A percentile compares a stretch with the other conserved stretches of the same genome.
Conservation (phyloP, 2,329 filamentous ascomycete species). For the Beauveria rudraprayagi region DNA sequence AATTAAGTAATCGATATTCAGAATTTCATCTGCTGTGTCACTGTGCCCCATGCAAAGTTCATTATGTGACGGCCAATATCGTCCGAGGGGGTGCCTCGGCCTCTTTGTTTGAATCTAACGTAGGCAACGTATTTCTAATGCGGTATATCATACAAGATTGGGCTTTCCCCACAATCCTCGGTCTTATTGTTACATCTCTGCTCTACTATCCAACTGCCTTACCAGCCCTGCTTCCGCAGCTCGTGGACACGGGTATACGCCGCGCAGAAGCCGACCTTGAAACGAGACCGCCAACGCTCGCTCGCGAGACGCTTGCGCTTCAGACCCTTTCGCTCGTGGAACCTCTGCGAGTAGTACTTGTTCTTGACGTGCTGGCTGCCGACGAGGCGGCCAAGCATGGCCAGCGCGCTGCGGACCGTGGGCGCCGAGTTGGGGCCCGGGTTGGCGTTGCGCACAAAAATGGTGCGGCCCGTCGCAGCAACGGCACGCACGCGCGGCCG, state of each 20-base stretch:
- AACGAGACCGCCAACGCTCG: slow-evolving; percentile 60
- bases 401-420: slow-evolving; percentile 38
- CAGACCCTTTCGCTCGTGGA: slow-evolving; percentile 66
- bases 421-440: slow-evolving; percentile 16
- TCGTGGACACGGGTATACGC: slow-evolving; percentile 57
- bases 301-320: slow-evolving; percentile 69
- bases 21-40: no score
- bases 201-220: slow-evolving; percentile 13
- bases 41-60: no score
- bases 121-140: neutral
- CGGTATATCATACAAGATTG: slow-evolving; percentile 6
- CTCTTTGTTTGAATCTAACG: no score
- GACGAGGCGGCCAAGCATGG: slow-evolving; percentile 31
- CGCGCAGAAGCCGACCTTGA: slow-evolving; percentile 59
- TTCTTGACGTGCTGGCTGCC: slow-evolving; percentile 47
- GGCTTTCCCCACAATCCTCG: neutral
- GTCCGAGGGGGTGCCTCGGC: no score
- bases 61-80: no score
- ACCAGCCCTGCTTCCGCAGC: slow-evolving; percentile 75
- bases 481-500: slow-evolving; percentile 35
- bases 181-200: slow-evolving; percentile 4
- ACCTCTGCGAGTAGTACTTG: slow-evolving; percentile 53
- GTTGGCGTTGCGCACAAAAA: slow-evolving; percentile 27
- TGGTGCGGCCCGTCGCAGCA: slow-evolving; percentile 30
- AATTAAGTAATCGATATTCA: no score